Evolutionary conservation across 23 red algal species (phyloP).

Genomic region (Chondrus crispus): DNA sequence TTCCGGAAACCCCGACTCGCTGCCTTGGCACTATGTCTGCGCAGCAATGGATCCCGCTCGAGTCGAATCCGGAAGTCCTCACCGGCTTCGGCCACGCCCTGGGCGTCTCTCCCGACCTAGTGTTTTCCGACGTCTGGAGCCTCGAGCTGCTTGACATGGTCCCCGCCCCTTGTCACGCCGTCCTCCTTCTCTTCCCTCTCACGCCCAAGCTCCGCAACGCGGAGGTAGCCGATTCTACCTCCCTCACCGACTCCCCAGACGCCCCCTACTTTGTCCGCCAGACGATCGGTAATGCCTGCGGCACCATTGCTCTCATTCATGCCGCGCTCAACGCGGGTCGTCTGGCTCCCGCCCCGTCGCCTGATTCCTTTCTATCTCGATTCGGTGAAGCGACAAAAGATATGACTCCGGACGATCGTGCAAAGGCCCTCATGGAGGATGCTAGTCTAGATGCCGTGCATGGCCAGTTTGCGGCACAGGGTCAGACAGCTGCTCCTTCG

Average conservation of each 20-base stretch:
- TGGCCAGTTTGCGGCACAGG: constrained; percentile 48
- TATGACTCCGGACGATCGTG: constrained; percentile 60
- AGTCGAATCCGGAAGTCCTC: constrained; percentile 89
- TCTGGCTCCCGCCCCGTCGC: constrained; percentile 4
- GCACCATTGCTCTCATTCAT: constrained; percentile 95
- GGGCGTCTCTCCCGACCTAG: constrained; percentile 51
- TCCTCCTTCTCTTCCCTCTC: constrained; percentile 91
- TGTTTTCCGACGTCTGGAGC: constrained; percentile 83
- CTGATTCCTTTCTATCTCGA: constrained; percentile 63
- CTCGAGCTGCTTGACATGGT: constrained; percentile 84
- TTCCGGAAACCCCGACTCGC: not conserved
- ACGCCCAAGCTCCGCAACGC: constrained; percentile 40
- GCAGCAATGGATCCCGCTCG: constrained; percentile 90
- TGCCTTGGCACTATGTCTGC: constrained; percentile 3
- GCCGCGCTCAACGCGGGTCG: constrained; percentile 65
- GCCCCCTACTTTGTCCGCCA: constrained; percentile 79
- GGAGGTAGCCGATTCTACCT: not conserved
- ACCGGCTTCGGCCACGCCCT: constrained; percentile 69
- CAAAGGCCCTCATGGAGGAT: constrained; percentile 64
- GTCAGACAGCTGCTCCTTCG: constrained; percentile 77
- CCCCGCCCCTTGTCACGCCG: constrained; percentile 76
- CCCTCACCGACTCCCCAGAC: constrained; percentile 15
- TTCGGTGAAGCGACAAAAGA: constrained; percentile 42
- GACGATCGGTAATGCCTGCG: constrained; percentile 94
- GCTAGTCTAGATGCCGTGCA: constrained; percentile 66